A percentile compares a stretch with the other conserved stretches of the same genome.
Evolutionary conservation across 1,284 basidiomycete species (phyloP).

Genomic region (Cystobasidium pallidum): DNA sequence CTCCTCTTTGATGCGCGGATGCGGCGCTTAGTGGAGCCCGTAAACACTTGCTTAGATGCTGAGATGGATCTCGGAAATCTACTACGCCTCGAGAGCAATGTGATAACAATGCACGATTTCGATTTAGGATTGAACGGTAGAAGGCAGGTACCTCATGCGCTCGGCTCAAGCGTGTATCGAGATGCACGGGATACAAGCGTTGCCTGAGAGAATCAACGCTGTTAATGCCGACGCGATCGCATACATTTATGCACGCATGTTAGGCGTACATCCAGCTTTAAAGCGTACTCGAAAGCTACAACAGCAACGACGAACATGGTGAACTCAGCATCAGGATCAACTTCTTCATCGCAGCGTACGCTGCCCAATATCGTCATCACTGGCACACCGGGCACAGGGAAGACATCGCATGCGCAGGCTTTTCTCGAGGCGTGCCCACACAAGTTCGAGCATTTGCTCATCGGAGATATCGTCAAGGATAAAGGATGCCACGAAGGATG

Average conservation of each 20-base stretch:
- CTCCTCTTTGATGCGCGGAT: background rate
- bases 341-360: conserved; percentile 29
- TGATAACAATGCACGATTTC: background rate
- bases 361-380: conserved; percentile 88
- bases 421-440: conserved; percentile 60
- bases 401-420: conserved; percentile 85
- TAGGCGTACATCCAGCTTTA: background rate
- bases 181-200: background rate
- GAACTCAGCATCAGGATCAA: conserved; percentile 18
- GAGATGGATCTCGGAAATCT: background rate
- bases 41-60: background rate
- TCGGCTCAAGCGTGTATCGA: conserved; percentile 13
- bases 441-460: conserved; percentile 72
- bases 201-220: background rate
- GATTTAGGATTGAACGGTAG: background rate
- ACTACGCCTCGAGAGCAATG: conserved; percentile 4
- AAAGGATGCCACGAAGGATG: conserved; percentile 79
- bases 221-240: background rate
- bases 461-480: conserved; percentile 86
- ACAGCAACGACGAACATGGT: conserved; percentile 21
- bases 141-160: background rate
- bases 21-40: background rate
- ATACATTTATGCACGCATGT: background rate
- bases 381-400: conserved; percentile 82
- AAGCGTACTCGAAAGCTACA: background rate